phyloP scores from a whole-genome alignment of 2,329 filamentous ascomycete genomes.

The Trichoderma gracile region DNA sequence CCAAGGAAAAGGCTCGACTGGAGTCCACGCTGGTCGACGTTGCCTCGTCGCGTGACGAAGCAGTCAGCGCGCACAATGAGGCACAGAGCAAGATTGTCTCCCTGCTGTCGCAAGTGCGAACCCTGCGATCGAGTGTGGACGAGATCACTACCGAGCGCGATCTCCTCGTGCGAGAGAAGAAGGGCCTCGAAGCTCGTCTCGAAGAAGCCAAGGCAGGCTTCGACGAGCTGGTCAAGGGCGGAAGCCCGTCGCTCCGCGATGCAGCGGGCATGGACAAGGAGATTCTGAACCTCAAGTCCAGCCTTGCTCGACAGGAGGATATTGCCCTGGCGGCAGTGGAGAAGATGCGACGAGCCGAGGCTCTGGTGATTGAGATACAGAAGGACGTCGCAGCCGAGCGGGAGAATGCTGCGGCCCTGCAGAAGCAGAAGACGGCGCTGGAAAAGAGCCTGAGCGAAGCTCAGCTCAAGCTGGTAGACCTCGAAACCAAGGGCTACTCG shows the following conservation, averaged over 20 bases:
- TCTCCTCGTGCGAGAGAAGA: conserved; percentile 82
- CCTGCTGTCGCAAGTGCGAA: conserved; percentile 84
- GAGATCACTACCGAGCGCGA: conserved; percentile 86
- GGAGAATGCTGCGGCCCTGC: conserved; percentile 76
- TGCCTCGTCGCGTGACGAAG: conserved; percentile 88
- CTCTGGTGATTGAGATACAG: conserved; percentile 82
- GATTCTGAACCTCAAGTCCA: conserved; percentile 84
- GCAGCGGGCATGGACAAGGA: conserved; percentile 87
- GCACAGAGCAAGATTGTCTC: conserved; percentile 91
- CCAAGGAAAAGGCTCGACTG: conserved; percentile 92
- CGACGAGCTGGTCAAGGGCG: conserved; percentile 82
- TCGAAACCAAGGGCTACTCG: conserved; percentile 96
- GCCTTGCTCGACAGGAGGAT: conserved; percentile 89
- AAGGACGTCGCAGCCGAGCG: conserved; percentile 88
- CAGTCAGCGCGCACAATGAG: conserved; percentile 88
- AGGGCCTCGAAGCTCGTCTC: conserved; percentile 78
- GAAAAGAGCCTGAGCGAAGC: conserved; percentile 91
- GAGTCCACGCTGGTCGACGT: conserved; percentile 89
- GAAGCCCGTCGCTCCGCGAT: conserved; percentile 84
- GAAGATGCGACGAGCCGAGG: conserved; percentile 95
- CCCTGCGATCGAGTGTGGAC: conserved; percentile 79
- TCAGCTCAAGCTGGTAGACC: conserved; percentile 84
- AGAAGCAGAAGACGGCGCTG: conserved; percentile 84
- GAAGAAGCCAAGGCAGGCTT: conserved; percentile 85
- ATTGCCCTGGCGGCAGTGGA: conserved; percentile 87